phyloP scores from a whole-genome alignment of 305 asterid species.

The Coffea humblotiana region DNA sequence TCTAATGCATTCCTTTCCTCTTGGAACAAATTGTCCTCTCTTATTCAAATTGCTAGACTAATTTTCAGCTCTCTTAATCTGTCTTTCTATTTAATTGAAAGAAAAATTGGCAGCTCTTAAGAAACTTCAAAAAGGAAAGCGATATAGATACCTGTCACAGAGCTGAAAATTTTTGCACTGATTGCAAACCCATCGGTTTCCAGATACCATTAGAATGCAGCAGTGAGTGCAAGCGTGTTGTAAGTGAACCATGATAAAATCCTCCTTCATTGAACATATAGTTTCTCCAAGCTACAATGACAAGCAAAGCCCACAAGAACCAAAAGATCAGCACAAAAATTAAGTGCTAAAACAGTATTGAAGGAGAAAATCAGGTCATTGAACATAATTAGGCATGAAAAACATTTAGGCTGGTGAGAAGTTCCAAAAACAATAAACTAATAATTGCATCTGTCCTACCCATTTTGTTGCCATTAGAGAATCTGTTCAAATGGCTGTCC shows the following conservation, averaged over 20 bases:
- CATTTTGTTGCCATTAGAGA: neutral
- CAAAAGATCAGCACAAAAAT: constrained; percentile 2
- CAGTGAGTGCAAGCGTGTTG: constrained; percentile 91
- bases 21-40: neutral
- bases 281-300: constrained; percentile 93
- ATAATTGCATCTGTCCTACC: neutral
- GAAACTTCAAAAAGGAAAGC: constrained; percentile 9
- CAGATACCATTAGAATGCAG: constrained; percentile 88
- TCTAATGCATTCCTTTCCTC: neutral
- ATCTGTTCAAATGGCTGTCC: neutral
- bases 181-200: constrained; percentile 85
- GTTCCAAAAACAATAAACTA: neutral
- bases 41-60: neutral
- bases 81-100: neutral
- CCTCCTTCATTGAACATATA: constrained; percentile 94
- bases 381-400: neutral
- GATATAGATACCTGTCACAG: constrained; percentile 68
- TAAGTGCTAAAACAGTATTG: neutral
- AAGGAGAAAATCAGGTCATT: neutral
- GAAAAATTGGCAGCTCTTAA: constrained; percentile 5
- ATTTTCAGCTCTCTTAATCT: neutral
- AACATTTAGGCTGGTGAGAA: neutral
- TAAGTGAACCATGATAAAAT: constrained; percentile 97
- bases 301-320: constrained; percentile 22
- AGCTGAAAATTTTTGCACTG: constrained; percentile 87